These are phyloP conservation scores for Euclidium syriacum DNA, from an alignment of 345 rosid genomes.

Conservation along the genomic window DNA sequence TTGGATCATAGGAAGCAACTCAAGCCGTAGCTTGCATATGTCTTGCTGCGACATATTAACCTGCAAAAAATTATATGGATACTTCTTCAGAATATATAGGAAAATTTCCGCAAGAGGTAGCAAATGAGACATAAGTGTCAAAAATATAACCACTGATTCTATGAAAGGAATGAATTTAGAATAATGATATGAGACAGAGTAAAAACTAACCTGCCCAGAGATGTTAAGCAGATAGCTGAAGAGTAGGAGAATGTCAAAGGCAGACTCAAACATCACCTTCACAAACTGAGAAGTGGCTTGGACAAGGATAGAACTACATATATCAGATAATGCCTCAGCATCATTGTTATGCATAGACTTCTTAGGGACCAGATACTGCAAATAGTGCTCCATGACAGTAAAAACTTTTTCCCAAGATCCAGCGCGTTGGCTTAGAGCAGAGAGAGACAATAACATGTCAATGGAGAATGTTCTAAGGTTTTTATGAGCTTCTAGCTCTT, in stretches of 20 bases:
- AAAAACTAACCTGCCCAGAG: conserved; percentile 69
- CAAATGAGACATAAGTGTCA: background rate
- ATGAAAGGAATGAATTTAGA: conserved; percentile 5
- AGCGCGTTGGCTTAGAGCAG: conserved; percentile 54
- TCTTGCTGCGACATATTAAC: conserved; percentile 63
- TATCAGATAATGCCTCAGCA: conserved; percentile 41
- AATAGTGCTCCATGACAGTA: conserved; percentile 55
- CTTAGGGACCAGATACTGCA: conserved; percentile 69
- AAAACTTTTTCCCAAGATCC: conserved; percentile 71
- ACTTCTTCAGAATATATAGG: background rate
- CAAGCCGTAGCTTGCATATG: conserved; percentile 65
- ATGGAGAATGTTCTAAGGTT: conserved; percentile 73
- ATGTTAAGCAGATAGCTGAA: conserved; percentile 67
- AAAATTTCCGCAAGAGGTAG: background rate
- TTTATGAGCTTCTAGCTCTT: conserved; percentile 60
- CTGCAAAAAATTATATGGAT: conserved; percentile 38
- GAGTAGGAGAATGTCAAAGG: conserved; percentile 70
- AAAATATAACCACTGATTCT: background rate
- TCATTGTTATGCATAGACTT: conserved; percentile 45
- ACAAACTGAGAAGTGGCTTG: conserved; percentile 84
- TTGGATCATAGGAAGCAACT: conserved; percentile 85
- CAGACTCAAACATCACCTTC: conserved; percentile 79
- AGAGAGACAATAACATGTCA: conserved; percentile 66
- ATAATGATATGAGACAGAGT: background rate
- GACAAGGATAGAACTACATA: conserved; percentile 46